phyloP scores from a whole-genome alignment of 352 stramenopile species.

The Phytopythium sindhum region DNA sequence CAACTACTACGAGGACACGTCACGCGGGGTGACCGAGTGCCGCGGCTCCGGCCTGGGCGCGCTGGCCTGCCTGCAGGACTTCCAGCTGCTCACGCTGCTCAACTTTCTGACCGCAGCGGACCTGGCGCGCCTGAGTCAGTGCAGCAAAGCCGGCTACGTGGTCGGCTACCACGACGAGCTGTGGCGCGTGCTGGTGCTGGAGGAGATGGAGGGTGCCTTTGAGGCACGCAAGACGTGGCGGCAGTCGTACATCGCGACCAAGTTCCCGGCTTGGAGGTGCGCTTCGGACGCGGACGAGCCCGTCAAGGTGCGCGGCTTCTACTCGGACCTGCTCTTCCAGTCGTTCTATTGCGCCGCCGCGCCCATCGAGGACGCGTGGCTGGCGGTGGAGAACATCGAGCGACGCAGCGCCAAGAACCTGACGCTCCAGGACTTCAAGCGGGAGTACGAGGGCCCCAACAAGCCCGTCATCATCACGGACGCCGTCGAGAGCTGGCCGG shows the following conservation, averaged over 20 bases:
- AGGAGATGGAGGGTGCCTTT: conserved; percentile 71
- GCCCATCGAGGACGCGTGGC: conserved; percentile 61
- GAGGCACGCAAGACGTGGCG: conserved; percentile 54
- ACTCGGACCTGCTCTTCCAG: conserved; percentile 88
- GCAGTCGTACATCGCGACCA: conserved; percentile 64
- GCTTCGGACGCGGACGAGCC: conserved; percentile 10
- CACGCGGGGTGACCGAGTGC: conserved; percentile 60
- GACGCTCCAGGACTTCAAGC: conserved; percentile 55
- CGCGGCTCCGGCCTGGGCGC: conserved; percentile 51
- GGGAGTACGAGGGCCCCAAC: conserved; percentile 69
- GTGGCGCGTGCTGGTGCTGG: conserved; percentile 75
- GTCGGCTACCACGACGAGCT: conserved; percentile 78
- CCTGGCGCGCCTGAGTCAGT: conserved; percentile 37
- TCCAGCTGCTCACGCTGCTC: conserved; percentile 59
- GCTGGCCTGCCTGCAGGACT: conserved; percentile 56
- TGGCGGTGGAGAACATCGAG: conserved; percentile 71
- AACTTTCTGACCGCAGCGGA: conserved; percentile 49
- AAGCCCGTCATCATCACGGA: conserved; percentile 79
- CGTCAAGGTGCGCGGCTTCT: conserved; percentile 65
- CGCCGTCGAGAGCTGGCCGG: conserved; percentile 61
- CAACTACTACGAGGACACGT: conserved; percentile 70
- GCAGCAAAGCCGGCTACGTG: conserved; percentile 67
- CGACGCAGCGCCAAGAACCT: conserved; percentile 49
- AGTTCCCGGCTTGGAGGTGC: conserved; percentile 21
- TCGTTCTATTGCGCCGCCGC: conserved; percentile 75